These are phyloP conservation scores for Scleroderma citrinum DNA, from an alignment of 768 basidiomycete species.

Conservation along the genomic window DNA sequence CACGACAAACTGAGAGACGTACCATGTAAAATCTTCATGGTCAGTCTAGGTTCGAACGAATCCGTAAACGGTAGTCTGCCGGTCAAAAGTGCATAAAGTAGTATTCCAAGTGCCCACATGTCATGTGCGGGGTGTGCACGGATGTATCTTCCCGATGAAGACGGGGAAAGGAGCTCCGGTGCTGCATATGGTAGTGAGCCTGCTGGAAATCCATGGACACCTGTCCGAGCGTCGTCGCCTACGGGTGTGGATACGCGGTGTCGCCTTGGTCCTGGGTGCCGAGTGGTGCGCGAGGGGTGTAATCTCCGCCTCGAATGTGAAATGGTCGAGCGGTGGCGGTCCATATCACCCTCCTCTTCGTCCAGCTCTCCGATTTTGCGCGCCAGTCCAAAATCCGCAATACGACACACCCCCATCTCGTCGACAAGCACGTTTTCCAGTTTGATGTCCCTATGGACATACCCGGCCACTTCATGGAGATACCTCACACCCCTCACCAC, in stretches of 20 bases:
- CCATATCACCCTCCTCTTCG: constrained; percentile 26
- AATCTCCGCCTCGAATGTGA: constrained; percentile 20
- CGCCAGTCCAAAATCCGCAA: constrained; percentile 82
- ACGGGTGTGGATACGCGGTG: constrained; percentile 43
- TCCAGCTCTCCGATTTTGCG: constrained; percentile 51
- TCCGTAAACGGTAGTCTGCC: constrained; percentile 87
- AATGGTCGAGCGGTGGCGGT: constrained; percentile 25
- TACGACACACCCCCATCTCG: constrained; percentile 80
- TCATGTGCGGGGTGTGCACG: constrained; percentile 70
- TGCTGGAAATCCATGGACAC: constrained; percentile 48
- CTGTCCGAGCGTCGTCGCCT: constrained; percentile 27
- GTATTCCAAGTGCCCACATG: constrained; percentile 92
- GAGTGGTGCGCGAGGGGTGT: constrained; percentile 13
- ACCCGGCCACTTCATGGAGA: constrained; percentile 67
- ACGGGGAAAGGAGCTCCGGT: constrained; percentile 77
- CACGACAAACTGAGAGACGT: constrained; percentile 15
- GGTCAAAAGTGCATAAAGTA: constrained; percentile 80
- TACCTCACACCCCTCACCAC: constrained; percentile 79
- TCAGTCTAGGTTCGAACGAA: constrained; percentile 84
- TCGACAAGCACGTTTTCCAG: constrained; percentile 95
- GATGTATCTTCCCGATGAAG: constrained; percentile 31
- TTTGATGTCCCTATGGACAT: constrained; percentile 94
- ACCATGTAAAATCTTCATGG: constrained; percentile 89
- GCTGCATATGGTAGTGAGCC: constrained; percentile 90
- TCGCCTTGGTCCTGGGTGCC: constrained; percentile 39